Evolutionary conservation across 2,329 filamentous ascomycete genomes (phyloP), one percentile per base, ranked within the genome.

Genomic region (Paraphoma sp.): DNA sequence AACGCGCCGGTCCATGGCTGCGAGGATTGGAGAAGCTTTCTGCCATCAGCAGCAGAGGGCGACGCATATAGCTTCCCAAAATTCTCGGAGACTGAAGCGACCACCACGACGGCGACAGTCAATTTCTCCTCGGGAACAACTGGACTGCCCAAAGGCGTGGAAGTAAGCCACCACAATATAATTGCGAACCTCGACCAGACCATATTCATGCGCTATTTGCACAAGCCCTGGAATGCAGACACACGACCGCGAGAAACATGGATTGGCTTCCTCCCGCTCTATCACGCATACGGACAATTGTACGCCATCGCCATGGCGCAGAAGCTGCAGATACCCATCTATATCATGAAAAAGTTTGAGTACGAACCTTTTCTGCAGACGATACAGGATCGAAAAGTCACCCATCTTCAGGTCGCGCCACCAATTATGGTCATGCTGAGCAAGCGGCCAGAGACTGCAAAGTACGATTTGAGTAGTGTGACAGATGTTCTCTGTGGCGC

Each of bases 51-150:
- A n/a, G 52, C 59, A 1, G 72, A 76, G 52, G 71, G 55, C 11
- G 65, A 72, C 29, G 48, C 49, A 9, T 75, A 72, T 51, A 36
- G 56, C 1, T 75, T 71, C 51, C 68, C 70, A 1, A 29, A 45
- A 1, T 54, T 76, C n/a, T 68, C 65, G 14, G 62, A 64, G 30
- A 31, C 65, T 14, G 70, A 75, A 58, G 48, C 72, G 11, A 59
- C 51, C 1, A 64, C 52, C 7, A 79, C 74, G 1, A 69, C 75
- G 33, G 77, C 77, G 29, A 82, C 80, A 4, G 80, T 84, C 62
- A 84, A 84, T 63, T 84, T 82, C 69, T 81, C 78, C 28, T 82
- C 80, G 6, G 82, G 82, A 1, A 84, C 82, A 0, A 84, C 82
- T 0, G 82, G 82, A 2, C 68, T 83, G 6, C 81, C 82, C 6